Evolutionary conservation across 176 grass and related monocot genomes (phyloP), one percentile per base, ranked within the genome.

Genomic region (Oropetium thomaeum): DNA sequence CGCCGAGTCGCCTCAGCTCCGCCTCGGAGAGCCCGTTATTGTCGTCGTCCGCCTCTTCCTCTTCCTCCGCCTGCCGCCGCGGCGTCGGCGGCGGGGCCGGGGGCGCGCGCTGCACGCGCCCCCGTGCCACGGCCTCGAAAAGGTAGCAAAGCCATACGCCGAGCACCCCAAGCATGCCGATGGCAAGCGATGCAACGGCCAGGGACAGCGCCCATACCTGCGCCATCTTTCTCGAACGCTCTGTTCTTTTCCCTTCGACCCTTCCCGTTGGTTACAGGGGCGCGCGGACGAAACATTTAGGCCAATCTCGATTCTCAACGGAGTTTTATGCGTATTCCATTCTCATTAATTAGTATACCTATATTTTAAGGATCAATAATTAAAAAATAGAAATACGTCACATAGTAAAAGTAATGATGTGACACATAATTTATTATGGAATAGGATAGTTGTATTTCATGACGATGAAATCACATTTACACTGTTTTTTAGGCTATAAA

Each of bases 91-190:
- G 79, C 38, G 67, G 60, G 15, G 10, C 43, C 10, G 15, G 79
- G 0, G 79, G 73, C n/a, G 60, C 19, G 3, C 32, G 30, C 32
- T 68, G 73, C n/a, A 51, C 19, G 3, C 32, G 30, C 32, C 74
- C 85, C 20, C 69, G 27, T 35, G 80, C 80, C 80, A 87, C 69
- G 33, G 85, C 80, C 61, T 87, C 73, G 62, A 87, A 83, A 27
- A 87, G 61, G 74, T 83, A 87, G 74, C 85, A 79, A 74, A 87
- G 74, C 74, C 85, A 87, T 41, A 83, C 74, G 33, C 80, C 74
- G 27, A 87, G 79, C 60, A 87, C 85, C 40, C 85, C 85, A n/a
- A 87, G 85, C 85, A 83, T 83, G 80, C 80, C 85, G 68, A 83
- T 79, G 42, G 80, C 69, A 5, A 87, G 80, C 20, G 80, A 79